Evolutionary conservation across 1,284 basidiomycete genomes (phyloP), one percentile per base, ranked within the genome.

Genomic region (Erythrobasidium hasegawianum): DNA sequence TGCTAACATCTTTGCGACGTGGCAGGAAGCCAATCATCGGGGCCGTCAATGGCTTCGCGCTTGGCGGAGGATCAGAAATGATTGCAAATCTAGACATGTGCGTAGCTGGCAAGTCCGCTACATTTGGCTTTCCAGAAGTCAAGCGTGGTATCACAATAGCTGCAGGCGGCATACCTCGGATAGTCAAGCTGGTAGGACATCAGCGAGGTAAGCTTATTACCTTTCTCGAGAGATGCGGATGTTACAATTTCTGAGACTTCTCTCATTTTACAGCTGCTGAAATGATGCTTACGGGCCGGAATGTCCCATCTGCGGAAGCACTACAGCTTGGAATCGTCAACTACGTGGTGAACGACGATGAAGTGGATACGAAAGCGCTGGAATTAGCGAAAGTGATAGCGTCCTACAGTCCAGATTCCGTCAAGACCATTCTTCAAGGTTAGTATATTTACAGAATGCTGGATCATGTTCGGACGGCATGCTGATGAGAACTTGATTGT

Each of bases 11-110:
- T 27, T 2, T n/a, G 49, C 14, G n/a, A n/a, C 22, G 45, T 2
- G 84, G 83, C 9, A 81, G 79, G 66, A 92, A 93, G 75, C 88
- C 89, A 8, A 83, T 90, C 69, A 87, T 93, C 57, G 88, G 88
- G 18, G 89, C 90, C 1, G 86, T 92, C 1, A 85, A 87, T 71
- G 90, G 90, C 13, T 82, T 85, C 29, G 85, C 87, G 2, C 87
- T 86, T 70, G 90, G 90, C 13, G 90, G 90, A 3, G 90, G 89
- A 1, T 81, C 85, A 47, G 90, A 93, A 75, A 83, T 90, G 57
- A 71, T 89, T 0, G 75, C 91, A 9, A 92, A 92, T 70, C 90
- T 88, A 71, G 90, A 93, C 75, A 75, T 92, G 26, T 87, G 91
- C 33, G 78, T 94, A n/a, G 86, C 89, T 1, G 83, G 81, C 62